Conservation (phyloP, 306 rosid genomes). For the Lotus japonicus region DNA sequence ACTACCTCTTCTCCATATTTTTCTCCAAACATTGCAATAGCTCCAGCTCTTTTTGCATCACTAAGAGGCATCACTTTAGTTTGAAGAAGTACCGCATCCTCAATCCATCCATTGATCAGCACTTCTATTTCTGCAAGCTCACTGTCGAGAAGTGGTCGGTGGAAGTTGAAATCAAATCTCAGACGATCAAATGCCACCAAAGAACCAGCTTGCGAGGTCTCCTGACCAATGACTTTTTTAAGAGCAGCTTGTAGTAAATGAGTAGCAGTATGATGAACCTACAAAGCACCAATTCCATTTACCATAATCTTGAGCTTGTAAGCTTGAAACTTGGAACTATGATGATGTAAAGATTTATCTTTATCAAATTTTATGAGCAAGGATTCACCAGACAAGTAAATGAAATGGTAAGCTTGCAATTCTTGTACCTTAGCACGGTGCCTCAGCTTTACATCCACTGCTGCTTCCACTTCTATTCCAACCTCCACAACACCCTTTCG, state of each 20-base stretch:
- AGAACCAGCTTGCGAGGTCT: constrained; percentile 98
- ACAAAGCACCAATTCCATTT: constrained; percentile 21
- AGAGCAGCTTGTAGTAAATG: constrained; percentile 96
- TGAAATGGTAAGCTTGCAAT: not conserved
- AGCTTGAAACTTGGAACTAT: constrained; percentile 7
- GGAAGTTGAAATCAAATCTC: constrained; percentile 95
- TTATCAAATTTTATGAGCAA: not conserved
- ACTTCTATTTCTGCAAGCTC: constrained; percentile 71
- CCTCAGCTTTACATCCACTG: constrained; percentile 75
- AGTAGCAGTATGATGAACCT: constrained; percentile 99
- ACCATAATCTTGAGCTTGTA: constrained; percentile 21
- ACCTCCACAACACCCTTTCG: constrained; percentile 79
- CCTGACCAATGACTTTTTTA: constrained; percentile 70
- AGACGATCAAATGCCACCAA: constrained; percentile 91
- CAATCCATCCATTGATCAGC: constrained; percentile 75
- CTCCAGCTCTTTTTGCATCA: constrained; percentile 88
- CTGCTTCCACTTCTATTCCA: constrained; percentile 90
- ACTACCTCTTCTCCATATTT: constrained; percentile 89
- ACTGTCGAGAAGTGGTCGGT: constrained; percentile 55
- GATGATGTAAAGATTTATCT: constrained; percentile 1
- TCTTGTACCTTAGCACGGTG: constrained; percentile 77
- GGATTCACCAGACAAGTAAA: constrained; percentile 1
- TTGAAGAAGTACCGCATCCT: constrained; percentile 64
- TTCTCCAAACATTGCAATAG: constrained; percentile 96
- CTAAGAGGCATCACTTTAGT: constrained; percentile 82